Evolutionary conservation across 345 rosid species (phyloP).

Genomic region (Pelargonium nanum): DNA sequence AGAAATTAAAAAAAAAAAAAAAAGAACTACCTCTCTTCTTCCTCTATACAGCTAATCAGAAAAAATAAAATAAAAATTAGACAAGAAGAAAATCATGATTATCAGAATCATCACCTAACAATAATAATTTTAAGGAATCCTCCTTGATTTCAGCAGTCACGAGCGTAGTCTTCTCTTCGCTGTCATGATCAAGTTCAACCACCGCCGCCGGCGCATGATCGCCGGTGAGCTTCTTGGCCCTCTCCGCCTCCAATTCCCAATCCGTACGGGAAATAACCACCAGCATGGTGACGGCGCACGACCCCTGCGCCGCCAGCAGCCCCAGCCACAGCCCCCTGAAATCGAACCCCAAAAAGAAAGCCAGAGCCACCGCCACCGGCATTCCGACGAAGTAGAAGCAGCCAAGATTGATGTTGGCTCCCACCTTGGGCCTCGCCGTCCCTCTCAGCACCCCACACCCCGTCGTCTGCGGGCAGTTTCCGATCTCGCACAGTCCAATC

Average conservation of each 20-base stretch:
- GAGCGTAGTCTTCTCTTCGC: slow-evolving; percentile 11
- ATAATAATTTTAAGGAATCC: slow-evolving; percentile 20
- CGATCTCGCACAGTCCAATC: slow-evolving; percentile 65
- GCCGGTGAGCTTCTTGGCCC: slow-evolving; percentile 47
- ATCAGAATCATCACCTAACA: slow-evolving; percentile 12
- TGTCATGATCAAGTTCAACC: slow-evolving; percentile 24
- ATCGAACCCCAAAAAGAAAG: slow-evolving; percentile 40
- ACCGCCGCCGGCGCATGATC: not conserved
- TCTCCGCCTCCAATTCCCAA: slow-evolving; percentile 45
- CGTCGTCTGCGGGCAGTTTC: slow-evolving; percentile 74
- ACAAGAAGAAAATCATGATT: not conserved
- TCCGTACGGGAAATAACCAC: slow-evolving; percentile 42
- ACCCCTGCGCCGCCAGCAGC: slow-evolving; percentile 55
- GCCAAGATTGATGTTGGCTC: slow-evolving; percentile 63
- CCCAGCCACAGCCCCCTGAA: slow-evolving; percentile 68
- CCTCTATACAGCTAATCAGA: too few relatives aligned
- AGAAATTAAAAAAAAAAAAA: too few relatives aligned
- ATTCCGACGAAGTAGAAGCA: slow-evolving; percentile 57
- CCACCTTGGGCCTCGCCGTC: slow-evolving; percentile 61
- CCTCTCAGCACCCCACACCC: slow-evolving; percentile 73
- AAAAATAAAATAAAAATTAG: not conserved
- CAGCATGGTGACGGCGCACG: slow-evolving; percentile 54
- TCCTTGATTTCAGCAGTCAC: slow-evolving; percentile 28
- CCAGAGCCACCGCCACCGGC: slow-evolving; percentile 52
- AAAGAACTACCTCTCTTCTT: too few relatives aligned